These are phyloP conservation scores for Arthroderma sp. DNA, from an alignment of 2,329 filamentous ascomycete genomes.

Conservation along the genomic window DNA sequence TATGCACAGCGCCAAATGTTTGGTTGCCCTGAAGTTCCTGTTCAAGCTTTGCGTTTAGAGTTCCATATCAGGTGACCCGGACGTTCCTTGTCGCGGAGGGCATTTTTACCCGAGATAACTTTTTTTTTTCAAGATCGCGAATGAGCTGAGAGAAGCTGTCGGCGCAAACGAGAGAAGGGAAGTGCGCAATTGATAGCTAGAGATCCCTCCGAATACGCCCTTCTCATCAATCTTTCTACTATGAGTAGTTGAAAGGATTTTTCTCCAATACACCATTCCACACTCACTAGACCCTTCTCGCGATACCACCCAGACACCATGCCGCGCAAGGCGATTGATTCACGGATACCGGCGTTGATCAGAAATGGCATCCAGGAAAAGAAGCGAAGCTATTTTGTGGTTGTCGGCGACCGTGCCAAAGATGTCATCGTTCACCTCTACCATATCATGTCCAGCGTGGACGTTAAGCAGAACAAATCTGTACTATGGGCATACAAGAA, in stretches of 20 bases:
- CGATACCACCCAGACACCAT: conserved; percentile 14
- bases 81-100: background rate
- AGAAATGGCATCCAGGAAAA: conserved; percentile 85
- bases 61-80: no score
- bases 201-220: background rate
- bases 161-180: no score
- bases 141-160: no score
- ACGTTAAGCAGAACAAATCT: conserved; percentile 89
- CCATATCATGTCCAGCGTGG: conserved; percentile 79
- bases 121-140: background rate
- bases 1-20: no score
- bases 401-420: conserved; percentile 87
- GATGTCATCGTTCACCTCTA: conserved; percentile 94
- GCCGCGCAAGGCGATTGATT: conserved; percentile 53
- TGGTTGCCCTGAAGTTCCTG: no score
- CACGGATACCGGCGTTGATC: conserved; percentile 80
- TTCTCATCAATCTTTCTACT: background rate
- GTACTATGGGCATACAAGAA: conserved; percentile 99
- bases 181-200: background rate
- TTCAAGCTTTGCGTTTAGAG: no score
- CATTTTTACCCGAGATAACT: conserved; percentile 4
- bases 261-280: background rate
- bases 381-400: conserved; percentile 95
- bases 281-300: conserved; percentile 7
- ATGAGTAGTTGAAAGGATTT: no score